Percentiles rank a stretch among this genome's conserved stretches.
Conservation (phyloP, 2,329 filamentous ascomycete genomes). For the Penicillium sumatraense region DNA sequence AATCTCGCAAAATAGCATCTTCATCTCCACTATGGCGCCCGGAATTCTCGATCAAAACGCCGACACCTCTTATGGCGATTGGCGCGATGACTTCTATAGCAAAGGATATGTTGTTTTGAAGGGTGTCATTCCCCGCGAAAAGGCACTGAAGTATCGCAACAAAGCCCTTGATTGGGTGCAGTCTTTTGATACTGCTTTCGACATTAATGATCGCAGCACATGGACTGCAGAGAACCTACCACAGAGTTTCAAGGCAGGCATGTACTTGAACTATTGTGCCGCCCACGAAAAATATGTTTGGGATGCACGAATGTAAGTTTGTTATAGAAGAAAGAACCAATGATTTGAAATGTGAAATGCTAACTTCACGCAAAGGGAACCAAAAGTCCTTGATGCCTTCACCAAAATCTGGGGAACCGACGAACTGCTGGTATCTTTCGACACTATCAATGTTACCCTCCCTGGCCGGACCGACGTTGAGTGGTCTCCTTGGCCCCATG, state of each 20-base stretch:
- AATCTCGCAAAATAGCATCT: too few species aligned
- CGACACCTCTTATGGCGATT: not conserved
- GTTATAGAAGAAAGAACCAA: too few species aligned
- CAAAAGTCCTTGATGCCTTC: slow-evolving; percentile 46
- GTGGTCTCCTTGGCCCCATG: not conserved
- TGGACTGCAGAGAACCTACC: slow-evolving; percentile 50
- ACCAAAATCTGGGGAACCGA: slow-evolving; percentile 44
- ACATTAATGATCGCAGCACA: slow-evolving; percentile 40
- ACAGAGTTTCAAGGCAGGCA: slow-evolving; percentile 32
- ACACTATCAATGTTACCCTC: slow-evolving; percentile 46
- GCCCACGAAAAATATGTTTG: slow-evolving; percentile 50
- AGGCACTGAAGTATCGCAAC: slow-evolving; percentile 12
- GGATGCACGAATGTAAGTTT: slow-evolving; percentile 41
- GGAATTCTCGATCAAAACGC: too few species aligned
- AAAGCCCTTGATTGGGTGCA: slow-evolving; percentile 43
- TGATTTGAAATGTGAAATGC: too few species aligned
- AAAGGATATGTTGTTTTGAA: slow-evolving; percentile 5
- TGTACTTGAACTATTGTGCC: slow-evolving; percentile 45
- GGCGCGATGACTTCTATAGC: slow-evolving; percentile 5
- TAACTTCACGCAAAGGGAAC: slow-evolving; percentile 31
- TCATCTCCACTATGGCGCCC: too few species aligned
- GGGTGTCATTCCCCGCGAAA: not conserved
- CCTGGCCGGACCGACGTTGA: slow-evolving; percentile 34
- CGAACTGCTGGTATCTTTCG: slow-evolving; percentile 30
- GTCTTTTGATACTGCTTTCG: slow-evolving; percentile 44